A percentile compares a stretch with the other conserved stretches of the same genome.
Conservation (phyloP, 768 basidiomycete species). For the Tylopilus intermedius region DNA sequence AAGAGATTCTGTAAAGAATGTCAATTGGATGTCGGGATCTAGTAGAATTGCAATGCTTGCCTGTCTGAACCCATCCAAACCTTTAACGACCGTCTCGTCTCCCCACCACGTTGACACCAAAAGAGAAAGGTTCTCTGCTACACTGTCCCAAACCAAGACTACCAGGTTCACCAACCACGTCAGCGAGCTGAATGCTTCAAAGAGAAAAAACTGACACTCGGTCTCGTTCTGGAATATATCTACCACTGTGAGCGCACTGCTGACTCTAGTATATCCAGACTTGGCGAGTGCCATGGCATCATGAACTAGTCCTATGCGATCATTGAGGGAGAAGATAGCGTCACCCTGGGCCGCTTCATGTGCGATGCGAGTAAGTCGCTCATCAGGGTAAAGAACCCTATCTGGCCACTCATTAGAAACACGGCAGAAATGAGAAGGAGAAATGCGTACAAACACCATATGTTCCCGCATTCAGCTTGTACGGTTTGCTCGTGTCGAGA, state of each 20-base stretch:
- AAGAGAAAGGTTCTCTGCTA: conserved; percentile 49
- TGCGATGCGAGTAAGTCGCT: conserved; percentile 74
- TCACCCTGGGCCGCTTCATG: conserved; percentile 65
- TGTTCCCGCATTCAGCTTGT: conserved; percentile 89
- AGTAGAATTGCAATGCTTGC: conserved; percentile 35
- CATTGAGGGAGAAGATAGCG: conserved; percentile 70
- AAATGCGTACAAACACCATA: conserved; percentile 75
- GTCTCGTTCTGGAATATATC: conserved; percentile 66
- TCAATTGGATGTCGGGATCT: not conserved
- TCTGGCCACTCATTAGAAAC: conserved; percentile 37
- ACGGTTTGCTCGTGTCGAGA: conserved; percentile 70
- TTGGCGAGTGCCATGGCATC: conserved; percentile 78
- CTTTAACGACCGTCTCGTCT: conserved; percentile 46
- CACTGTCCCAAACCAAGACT: conserved; percentile 82
- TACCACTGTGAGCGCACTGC: conserved; percentile 71
- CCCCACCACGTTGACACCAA: conserved; percentile 83
- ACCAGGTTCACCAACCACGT: conserved; percentile 6
- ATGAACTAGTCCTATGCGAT: conserved; percentile 83
- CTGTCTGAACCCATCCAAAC: conserved; percentile 55
- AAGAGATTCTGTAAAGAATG: conserved; percentile 48
- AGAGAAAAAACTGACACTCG: conserved; percentile 52
- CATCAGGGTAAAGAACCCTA: conserved; percentile 81
- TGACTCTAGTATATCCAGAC: conserved; percentile 74
- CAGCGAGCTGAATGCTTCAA: not conserved
- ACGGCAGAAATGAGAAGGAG: not conserved